Base-by-base conservation (phyloP, 2,329 filamentous ascomycete genomes). In the Aspergillus puulaauensis region DNA sequence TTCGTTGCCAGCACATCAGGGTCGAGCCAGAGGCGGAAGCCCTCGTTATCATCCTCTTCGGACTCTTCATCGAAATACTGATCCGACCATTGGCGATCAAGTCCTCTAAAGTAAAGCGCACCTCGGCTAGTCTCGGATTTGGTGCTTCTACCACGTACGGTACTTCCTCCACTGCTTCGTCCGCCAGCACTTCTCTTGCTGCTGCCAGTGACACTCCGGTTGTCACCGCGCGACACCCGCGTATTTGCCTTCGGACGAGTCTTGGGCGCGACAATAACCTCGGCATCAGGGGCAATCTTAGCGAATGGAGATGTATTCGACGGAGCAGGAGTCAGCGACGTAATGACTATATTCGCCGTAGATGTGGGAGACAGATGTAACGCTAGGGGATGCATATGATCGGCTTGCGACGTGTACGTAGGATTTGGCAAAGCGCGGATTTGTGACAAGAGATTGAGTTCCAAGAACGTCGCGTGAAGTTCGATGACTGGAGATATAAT, bases 251-350 rank as follows among this genome's bases (percentile, higher is more conserved):
- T 92, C 43, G 89, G 82, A 55, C 93, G 85, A 24, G 88, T 89
- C 77, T 99, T 99, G 1, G 95, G 95, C 3, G 95, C 95, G 59
- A 99, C 95, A 63, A 98, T 96, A 50, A 99, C 93, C 75, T 99
- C 95, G 21, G 93, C 93, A 71, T 98, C 92, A 0, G 93, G 90
- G 0, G 91, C 90, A 51, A 99, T 90, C 75, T 97, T 98, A 24
- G 90, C 91, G 71, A 99, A 99, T 0, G 90, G 83, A 2, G 86
- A 83, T 49, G 87, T 84, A 2, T 85, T 79, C 2, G 89, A 75
- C 4, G 87, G 86, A 0, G 86, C 80, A 1, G 95, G 95, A 1
- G 89, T 86, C n/a, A 99, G 80, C 1, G 91, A 92, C 6, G 91
- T 86, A 8, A 98, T 85, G 56, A 87, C 87, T 61, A 99, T 92